These are phyloP conservation scores for Paradendryphiella salina DNA, from an alignment of 2,329 filamentous ascomycete species.

Conservation along the genomic window DNA sequence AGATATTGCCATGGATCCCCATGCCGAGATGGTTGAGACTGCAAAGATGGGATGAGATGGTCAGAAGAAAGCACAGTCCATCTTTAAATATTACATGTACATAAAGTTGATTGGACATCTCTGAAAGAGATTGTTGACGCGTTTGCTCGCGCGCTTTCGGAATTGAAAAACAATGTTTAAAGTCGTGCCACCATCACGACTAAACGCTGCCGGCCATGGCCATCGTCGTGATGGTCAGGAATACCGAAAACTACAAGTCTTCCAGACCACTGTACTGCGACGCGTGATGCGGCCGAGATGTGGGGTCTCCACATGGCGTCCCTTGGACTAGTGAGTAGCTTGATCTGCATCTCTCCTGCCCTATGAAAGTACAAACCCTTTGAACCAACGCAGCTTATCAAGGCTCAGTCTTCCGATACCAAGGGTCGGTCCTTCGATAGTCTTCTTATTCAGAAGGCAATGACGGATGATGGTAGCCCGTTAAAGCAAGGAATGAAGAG, in stretches of 20 bases:
- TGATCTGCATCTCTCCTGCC: neutral
- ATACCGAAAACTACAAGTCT: neutral
- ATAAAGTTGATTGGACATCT: neutral
- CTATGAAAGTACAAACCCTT: neutral
- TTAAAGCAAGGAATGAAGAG: constrained; percentile 5
- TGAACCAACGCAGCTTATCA: neutral
- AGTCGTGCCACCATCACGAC: neutral
- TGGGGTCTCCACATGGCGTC: constrained; percentile 11
- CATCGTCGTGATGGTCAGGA: neutral
- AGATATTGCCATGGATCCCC: neutral
- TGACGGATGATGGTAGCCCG: neutral
- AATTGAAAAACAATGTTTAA: neutral
- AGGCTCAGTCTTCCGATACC: neutral
- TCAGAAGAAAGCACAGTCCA: neutral
- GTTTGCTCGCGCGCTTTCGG: neutral
- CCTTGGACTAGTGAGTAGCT: neutral
- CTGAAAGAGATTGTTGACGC: neutral
- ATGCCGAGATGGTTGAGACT: neutral
- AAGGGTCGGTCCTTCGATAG: neutral
- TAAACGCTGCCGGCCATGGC: neutral
- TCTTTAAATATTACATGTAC: neutral
- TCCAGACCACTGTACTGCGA: neutral
- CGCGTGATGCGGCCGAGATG: neutral
- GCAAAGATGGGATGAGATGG: neutral
- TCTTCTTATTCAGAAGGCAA: neutral